Percentiles rank a stretch among this genome's conserved stretches.
These are phyloP conservation scores for Calycina herbarum DNA, from an alignment of 2,329 filamentous ascomycete genomes.

Conservation along the genomic window DNA sequence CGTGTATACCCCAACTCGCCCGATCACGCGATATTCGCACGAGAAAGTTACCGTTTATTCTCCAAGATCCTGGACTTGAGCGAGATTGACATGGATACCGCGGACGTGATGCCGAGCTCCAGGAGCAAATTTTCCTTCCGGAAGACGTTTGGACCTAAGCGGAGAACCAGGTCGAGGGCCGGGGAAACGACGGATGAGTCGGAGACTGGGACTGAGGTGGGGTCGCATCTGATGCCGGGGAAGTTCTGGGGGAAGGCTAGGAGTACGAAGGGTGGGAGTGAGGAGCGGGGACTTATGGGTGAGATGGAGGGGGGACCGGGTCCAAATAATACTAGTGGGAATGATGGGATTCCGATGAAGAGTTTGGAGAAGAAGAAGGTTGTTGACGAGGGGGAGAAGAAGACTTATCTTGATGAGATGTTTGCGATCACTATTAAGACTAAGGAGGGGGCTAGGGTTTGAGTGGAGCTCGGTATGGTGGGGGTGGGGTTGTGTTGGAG, in stretches of 20 bases:
- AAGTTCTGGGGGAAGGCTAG: not conserved
- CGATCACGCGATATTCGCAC: slow-evolving; percentile 59
- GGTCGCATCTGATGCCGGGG: not conserved
- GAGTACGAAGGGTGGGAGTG: not conserved
- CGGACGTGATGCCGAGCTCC: not conserved
- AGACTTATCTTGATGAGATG: slow-evolving; percentile 17
- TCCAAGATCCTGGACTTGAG: slow-evolving; percentile 9
- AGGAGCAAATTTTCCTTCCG: slow-evolving; percentile 5
- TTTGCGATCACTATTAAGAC: slow-evolving; percentile 17
- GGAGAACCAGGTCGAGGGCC: not conserved
- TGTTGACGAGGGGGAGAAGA: not conserved
- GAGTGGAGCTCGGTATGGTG: not conserved
- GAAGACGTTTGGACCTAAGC: not conserved
- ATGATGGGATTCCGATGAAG: not conserved
- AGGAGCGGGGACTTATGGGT: slow-evolving; percentile 1
- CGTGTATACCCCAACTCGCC: slow-evolving; percentile 55
- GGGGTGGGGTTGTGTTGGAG: no score
- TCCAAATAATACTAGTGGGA: not conserved
- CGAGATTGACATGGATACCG: not conserved
- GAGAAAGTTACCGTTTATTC: slow-evolving; percentile 45
- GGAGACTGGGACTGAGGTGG: not conserved
- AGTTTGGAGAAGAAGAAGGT: slow-evolving; percentile 4
- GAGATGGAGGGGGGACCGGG: not conserved
- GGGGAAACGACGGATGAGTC: not conserved
- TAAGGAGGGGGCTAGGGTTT: slow-evolving; percentile 12